Evolutionary conservation across 768 basidiomycete genomes (phyloP), one percentile per base, ranked within the genome.

Genomic region (Pisolithus marmoratus): DNA sequence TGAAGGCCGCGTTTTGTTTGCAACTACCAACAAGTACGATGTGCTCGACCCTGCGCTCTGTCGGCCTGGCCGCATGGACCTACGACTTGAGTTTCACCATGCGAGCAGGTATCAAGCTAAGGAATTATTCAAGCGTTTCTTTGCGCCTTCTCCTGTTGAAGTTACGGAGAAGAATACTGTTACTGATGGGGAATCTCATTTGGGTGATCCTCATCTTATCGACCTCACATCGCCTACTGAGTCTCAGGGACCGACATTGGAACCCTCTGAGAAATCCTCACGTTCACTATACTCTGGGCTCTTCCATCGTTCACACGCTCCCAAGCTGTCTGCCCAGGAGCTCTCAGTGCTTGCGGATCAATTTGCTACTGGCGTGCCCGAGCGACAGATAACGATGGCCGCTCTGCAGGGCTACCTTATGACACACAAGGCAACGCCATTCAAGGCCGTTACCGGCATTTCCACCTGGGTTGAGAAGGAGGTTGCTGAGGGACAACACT

Each of bases 1-100:
- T 59, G 88, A 91, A 68, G 89, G 88, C n/a, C 84, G 89, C 1
- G 77, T 91, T 26, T 72, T 88, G 7, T 87, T 87, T 48, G 87
- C 87, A 4, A 89, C 87, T 4, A 88, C 87, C 1, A 90, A 91
- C 71, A 81, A 84, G 57, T 87, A 84, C 64, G 61, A 67, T 8
- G 70, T 79, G 2, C 80, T 92, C 24, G 89, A 90, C 58, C 75
- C 85, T 2, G 90, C 89, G 1, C 75, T 91, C 23, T 79, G 78
- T 59, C 81, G 89, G 40, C 84, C 88, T 1, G 89, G 90, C 23
- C 82, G 89, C 12, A 84, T 91, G 81, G 88, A 91, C 62, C 62
- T 90, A n/a, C 85, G 89, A 57, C 70, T 91, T 51, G 83, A 89
- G 61, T 90, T 90, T 69, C 79, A 79, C 60, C 74, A 82, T n/a